Conservation (phyloP, 1,284 basidiomycete genomes). For the Schizopora paradoxa region DNA sequence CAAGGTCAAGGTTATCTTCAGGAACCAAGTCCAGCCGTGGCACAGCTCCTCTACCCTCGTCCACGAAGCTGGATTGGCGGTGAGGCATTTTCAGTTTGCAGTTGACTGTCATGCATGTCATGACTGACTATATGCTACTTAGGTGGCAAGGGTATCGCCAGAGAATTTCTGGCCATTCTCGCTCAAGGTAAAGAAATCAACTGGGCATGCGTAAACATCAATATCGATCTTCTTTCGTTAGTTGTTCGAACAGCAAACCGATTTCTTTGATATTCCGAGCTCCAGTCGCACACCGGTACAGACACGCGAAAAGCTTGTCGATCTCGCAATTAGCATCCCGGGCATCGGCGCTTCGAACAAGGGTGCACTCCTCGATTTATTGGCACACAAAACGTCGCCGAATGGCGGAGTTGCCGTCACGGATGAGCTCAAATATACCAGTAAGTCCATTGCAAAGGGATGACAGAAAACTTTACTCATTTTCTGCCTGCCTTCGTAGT, state of each 20-base stretch:
- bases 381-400: conserved; percentile 56
- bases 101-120: background rate
- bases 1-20: conserved; percentile 74
- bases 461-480: too few relatives aligned
- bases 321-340: conserved; percentile 47
- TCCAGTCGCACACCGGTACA: conserved; percentile 67
- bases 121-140: background rate
- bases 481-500: conserved; percentile 36
- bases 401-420: conserved; percentile 78
- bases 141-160: conserved; percentile 65
- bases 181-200: conserved; percentile 40
- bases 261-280: conserved; percentile 76
- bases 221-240: conserved; percentile 31
- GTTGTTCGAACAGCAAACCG: conserved; percentile 72
- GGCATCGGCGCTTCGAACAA: conserved; percentile 44
- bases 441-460: conserved; percentile 35
- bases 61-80: conserved; percentile 80
- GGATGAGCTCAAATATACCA: conserved; percentile 81
- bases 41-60: conserved; percentile 70
- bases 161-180: conserved; percentile 78
- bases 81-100: conserved; percentile 31
- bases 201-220: conserved; percentile 16
- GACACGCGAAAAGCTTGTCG: conserved; percentile 71
- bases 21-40: conserved; percentile 84
- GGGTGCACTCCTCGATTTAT: conserved; percentile 53